A percentile compares a stretch with the other conserved stretches of the same genome.
Evolutionary conservation across 2,329 filamentous ascomycete species (phyloP).

Genomic region (Epichloe elymi): DNA sequence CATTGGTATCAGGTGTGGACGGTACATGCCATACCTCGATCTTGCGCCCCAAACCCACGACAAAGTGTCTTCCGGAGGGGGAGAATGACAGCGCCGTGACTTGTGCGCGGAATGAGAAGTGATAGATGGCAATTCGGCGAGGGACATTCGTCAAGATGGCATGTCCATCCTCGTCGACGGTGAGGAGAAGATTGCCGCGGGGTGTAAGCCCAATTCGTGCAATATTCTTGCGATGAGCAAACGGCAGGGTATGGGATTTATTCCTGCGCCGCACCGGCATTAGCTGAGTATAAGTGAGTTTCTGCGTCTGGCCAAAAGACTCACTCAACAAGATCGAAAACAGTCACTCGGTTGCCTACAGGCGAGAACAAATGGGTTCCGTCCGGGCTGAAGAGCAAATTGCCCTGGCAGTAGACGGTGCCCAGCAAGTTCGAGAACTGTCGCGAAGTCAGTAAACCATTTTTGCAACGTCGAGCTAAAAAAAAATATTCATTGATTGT

Average conservation of each 20-base stretch:
- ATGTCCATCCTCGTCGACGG: constrained; percentile 86
- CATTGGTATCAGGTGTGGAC: constrained; percentile 68
- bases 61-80: constrained; percentile 82
- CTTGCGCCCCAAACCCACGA: constrained; percentile 71
- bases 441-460: not conserved
- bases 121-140: constrained; percentile 74
- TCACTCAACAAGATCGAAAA: constrained; percentile 94
- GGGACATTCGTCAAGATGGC: constrained; percentile 87
- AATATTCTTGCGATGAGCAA: constrained; percentile 91
- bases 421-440: constrained; percentile 97
- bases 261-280: constrained; percentile 39
- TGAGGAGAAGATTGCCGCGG: constrained; percentile 80
- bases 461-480: not conserved
- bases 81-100: constrained; percentile 82
- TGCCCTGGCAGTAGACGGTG: constrained; percentile 96
- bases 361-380: constrained; percentile 91
- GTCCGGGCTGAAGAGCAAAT: constrained; percentile 91
- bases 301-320: constrained; percentile 11
- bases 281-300: not conserved
- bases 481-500: not conserved
- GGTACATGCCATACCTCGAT: constrained; percentile 96
- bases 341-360: constrained; percentile 87
- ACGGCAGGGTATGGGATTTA: constrained; percentile 75
- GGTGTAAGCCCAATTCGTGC: constrained; percentile 77
- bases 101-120: constrained; percentile 84